These are phyloP conservation scores for Dimargaris cristalligena DNA, from an alignment of 192 early-diverging fungal species.

Conservation along the genomic window DNA sequence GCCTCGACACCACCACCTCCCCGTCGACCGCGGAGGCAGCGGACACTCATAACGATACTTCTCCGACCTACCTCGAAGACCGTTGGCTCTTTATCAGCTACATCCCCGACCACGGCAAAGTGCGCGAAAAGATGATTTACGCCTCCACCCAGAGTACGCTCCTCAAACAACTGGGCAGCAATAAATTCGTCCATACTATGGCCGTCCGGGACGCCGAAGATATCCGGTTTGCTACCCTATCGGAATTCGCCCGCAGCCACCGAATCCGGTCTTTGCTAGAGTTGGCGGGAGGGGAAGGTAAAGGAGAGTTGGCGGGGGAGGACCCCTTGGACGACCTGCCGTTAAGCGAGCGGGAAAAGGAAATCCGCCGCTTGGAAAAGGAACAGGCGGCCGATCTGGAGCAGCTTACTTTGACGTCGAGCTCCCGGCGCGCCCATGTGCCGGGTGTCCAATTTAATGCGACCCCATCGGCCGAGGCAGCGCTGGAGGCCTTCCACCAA, in stretches of 20 bases:
- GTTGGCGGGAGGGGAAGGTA: too few relatives aligned
- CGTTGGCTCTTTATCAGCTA: slow-evolving; percentile 60
- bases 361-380: slow-evolving; percentile 42
- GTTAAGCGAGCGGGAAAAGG: slow-evolving; percentile 69
- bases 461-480: not conserved
- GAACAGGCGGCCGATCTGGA: slow-evolving; percentile 29
- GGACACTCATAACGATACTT: not conserved
- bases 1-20: not conserved
- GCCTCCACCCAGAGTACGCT: slow-evolving; percentile 70
- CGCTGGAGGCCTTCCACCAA: not conserved
- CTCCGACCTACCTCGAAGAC: not conserved
- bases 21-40: not conserved
- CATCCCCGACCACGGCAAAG: slow-evolving; percentile 63
- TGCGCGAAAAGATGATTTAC: slow-evolving; percentile 91
- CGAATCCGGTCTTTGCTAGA: not conserved
- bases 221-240: not conserved
- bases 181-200: slow-evolving; percentile 63
- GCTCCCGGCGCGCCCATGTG: not conserved
- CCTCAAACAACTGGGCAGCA: slow-evolving; percentile 62
- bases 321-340: slow-evolving; percentile 33
- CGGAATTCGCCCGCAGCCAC: slow-evolving; percentile 3
- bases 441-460: not conserved
- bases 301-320: not conserved
- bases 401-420: not conserved
- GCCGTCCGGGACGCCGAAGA: slow-evolving; percentile 45